Evolutionary conservation across 192 early-diverging fungal species (phyloP), one percentile per base, ranked within the genome.

Genomic region (Umbelopsis sp.): DNA sequence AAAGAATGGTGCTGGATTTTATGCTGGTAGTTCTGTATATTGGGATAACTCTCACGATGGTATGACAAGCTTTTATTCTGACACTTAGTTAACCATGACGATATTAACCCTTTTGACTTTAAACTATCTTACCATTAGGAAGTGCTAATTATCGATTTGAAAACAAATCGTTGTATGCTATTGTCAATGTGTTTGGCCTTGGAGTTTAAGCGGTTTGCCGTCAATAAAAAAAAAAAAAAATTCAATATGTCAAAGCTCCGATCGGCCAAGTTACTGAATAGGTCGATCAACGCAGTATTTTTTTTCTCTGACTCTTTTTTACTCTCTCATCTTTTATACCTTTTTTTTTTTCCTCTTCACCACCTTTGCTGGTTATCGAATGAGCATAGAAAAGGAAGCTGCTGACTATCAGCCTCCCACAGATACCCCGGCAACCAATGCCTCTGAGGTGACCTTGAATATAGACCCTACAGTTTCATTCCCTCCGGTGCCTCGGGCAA

Each of bases 1-100:
- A 82, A 91, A 90, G 74, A 93, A 89, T 77, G 90, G 91, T 13
- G 90, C 89, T 27, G 92, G 92, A 25, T 81, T 93, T 50, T 91
- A 93, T 77, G 84, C 86, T 23, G 89, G 89, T 20, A 89, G 85
- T 30, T 87, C 85, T 30, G 90, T 89, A 69, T 91, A 85, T 79
- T 93, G 92, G 92, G 92, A 93, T 71, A 86, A 83, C 49, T 73
- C 83, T 33, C 81, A 82, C 41, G 92, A 93, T 75, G 91, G 91
- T 90, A 82, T 68, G 71, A 55, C 33, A 46, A 44, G 55, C 25
- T 64, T 45, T 1, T 45, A 27, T 44, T 82, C 46, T 22, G n/a
- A 30, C 7, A 78, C 27, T 46, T 37, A 21, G 21, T 21, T 7
- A 49, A 51, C 52, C 18, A 49, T 46, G 12, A 13, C 23, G 11